These are phyloP conservation scores for Coemansia sp. DNA, from an alignment of 192 early-diverging fungal species.

Conservation along the genomic window DNA sequence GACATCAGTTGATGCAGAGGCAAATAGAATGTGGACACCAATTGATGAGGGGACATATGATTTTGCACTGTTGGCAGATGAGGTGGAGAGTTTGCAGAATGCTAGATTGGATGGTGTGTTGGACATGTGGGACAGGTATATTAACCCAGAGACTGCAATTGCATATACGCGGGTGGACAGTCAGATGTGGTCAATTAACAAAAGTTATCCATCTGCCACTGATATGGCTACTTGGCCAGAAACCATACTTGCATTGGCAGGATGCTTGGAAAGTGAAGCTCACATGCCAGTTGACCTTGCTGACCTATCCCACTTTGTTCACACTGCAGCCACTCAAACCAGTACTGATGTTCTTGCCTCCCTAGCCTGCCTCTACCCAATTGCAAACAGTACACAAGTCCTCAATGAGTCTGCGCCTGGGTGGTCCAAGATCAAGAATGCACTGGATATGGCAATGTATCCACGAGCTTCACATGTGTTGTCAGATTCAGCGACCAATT, in stretches of 20 bases:
- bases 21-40: background rate
- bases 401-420: too few species aligned
- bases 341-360: too few species aligned
- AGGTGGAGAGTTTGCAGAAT: background rate
- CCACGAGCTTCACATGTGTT: too few species aligned
- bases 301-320: too few species aligned
- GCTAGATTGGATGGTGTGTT: slow-evolving; percentile 11
- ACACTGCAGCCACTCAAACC: too few species aligned
- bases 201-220: slow-evolving; percentile 2
- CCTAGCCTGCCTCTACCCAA: too few species aligned
- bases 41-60: background rate
- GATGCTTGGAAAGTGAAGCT: background rate
- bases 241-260: background rate
- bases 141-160: slow-evolving; percentile 20
- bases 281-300: too few species aligned
- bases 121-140: slow-evolving; percentile 22
- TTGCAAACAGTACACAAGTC: too few species aligned
- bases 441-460: too few species aligned
- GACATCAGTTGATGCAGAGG: background rate
- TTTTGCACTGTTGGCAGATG: background rate
- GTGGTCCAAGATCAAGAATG: too few species aligned
- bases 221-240: background rate
- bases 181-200: slow-evolving; percentile 14
- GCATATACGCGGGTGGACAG: slow-evolving; percentile 25
- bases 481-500: too few species aligned